These are phyloP conservation scores for Panaeolus papilionaceus DNA, from an alignment of 768 basidiomycete species.

Conservation along the genomic window DNA sequence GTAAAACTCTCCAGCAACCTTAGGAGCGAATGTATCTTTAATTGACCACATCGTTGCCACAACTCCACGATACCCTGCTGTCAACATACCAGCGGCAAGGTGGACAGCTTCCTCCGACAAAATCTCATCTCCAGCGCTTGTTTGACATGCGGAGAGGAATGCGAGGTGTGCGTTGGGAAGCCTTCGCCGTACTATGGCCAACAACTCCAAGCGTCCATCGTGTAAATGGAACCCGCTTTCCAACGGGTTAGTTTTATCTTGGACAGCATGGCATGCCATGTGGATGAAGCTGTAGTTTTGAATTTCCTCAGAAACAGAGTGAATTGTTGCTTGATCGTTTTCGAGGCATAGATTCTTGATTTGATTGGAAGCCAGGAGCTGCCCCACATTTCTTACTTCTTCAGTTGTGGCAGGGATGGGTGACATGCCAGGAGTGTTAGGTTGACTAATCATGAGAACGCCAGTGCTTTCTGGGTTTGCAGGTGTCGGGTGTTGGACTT, in stretches of 20 bases:
- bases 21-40: constrained; percentile 15
- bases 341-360: constrained; percentile 26
- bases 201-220: constrained; percentile 25
- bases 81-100: constrained; percentile 44
- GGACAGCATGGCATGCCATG: constrained; percentile 40
- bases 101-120: constrained; percentile 44
- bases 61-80: constrained; percentile 26
- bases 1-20: constrained; percentile 10
- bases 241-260: constrained; percentile 34
- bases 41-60: constrained; percentile 22
- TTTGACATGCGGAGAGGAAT: constrained; percentile 47
- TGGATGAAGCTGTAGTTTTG: constrained; percentile 35
- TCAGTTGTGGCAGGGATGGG: constrained; percentile 24
- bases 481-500: constrained; percentile 7
- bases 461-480: constrained; percentile 2
- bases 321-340: constrained; percentile 24
- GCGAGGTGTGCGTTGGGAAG: constrained; percentile 33
- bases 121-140: constrained; percentile 34
- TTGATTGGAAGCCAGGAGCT: background rate
- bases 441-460: constrained; percentile 25
- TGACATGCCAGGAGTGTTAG: constrained; percentile 15
- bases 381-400: constrained; percentile 19
- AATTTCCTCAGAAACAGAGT: constrained; percentile 25
- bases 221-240: constrained; percentile 32
- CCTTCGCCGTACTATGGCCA: constrained; percentile 22